Conservation (phyloP, 169 alveolate species). For the Ichthyophthirius multifiliis region DNA sequence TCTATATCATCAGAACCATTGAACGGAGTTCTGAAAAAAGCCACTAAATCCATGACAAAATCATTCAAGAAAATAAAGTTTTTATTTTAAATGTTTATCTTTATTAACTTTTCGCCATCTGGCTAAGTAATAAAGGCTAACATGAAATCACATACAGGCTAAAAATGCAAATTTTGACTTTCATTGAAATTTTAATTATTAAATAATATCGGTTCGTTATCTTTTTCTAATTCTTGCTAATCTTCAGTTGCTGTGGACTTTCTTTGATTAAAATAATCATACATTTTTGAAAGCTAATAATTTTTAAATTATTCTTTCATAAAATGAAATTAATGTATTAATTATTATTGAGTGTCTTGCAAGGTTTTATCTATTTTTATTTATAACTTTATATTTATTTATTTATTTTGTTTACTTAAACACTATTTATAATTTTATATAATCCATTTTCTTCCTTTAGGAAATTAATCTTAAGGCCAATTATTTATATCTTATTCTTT, state of each 20-base stretch:
- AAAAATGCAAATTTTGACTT: too few species aligned
- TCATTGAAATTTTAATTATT: too few species aligned
- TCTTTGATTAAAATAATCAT: too few species aligned
- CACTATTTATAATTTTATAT: background rate
- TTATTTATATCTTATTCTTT: background rate
- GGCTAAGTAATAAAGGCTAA: slow-evolving; percentile 25
- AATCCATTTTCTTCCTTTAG: background rate
- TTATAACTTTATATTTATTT: background rate
- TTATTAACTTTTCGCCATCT: slow-evolving; percentile 38
- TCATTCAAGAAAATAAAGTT: slow-evolving; percentile 26
- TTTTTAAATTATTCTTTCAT: background rate
- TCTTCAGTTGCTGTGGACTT: too few species aligned
- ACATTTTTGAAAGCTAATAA: too few species aligned
- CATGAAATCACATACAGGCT: slow-evolving; percentile 14
- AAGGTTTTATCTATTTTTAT: background rate
- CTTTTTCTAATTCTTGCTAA: too few species aligned
- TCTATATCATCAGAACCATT: slow-evolving; percentile 24
- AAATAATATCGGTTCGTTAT: too few species aligned
- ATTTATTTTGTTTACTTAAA: background rate
- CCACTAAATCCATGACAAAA: slow-evolving; percentile 22
- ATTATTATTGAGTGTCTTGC: background rate
- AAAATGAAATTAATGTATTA: background rate
- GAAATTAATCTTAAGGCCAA: background rate
- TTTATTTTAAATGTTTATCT: slow-evolving; percentile 29
- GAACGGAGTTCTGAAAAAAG: slow-evolving; percentile 33